phyloP scores from a whole-genome alignment of 345 rosid species.

The Luvunga scandens region DNA sequence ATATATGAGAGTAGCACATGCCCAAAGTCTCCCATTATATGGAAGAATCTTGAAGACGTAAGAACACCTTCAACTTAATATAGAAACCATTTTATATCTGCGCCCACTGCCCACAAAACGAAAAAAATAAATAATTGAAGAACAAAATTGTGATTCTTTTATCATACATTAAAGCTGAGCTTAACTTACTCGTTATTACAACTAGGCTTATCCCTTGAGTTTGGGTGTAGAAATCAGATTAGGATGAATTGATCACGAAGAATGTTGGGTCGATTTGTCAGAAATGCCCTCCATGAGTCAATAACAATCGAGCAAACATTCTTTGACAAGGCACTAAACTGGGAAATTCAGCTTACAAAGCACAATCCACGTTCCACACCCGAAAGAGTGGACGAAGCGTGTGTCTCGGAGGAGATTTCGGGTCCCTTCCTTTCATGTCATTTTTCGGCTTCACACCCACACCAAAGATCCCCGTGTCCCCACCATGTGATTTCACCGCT shows the following conservation, averaged over 20 bases:
- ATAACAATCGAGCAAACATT: slow-evolving; percentile 13
- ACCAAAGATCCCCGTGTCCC: not conserved
- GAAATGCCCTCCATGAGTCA: not conserved
- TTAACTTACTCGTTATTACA: not conserved
- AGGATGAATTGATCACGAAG: not conserved
- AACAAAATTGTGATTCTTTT: too few species aligned
- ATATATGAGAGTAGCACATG: not conserved
- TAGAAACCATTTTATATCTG: not conserved
- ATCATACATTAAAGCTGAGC: too few species aligned
- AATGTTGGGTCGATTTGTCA: not conserved
- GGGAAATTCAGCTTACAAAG: slow-evolving; percentile 1
- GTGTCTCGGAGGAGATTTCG: slow-evolving; percentile 34
- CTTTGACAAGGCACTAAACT: not conserved
- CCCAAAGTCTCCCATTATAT: not conserved
- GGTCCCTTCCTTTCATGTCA: slow-evolving; percentile 7
- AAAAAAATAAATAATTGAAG: not conserved
- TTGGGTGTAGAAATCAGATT: not conserved
- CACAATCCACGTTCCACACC: not conserved
- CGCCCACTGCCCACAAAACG: not conserved
- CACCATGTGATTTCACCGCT: slow-evolving; percentile 1
- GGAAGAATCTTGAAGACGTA: not conserved
- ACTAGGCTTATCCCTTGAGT: not conserved
- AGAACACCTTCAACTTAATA: not conserved
- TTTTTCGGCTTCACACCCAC: not conserved
- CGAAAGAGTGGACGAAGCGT: slow-evolving; percentile 7